A percentile compares a stretch with the other conserved stretches of the same genome.
phyloP scores from a whole-genome alignment of 306 rosid species.

The Boehmeria nivea region DNA sequence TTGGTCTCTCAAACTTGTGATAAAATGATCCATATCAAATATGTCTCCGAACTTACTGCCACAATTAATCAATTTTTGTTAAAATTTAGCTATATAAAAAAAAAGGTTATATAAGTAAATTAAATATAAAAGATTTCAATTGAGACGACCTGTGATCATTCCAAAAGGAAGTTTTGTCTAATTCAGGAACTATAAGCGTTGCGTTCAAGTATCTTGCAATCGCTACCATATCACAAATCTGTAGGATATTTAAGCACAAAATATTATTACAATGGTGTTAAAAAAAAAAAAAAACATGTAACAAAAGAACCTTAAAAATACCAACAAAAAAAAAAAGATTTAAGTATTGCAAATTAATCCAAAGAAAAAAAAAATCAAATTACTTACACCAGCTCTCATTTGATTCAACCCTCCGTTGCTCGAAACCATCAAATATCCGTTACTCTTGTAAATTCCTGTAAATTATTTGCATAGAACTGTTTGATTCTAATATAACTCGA shows the following conservation, averaged over 20 bases:
- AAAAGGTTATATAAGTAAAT: too few relatives aligned
- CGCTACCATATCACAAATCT: constrained; percentile 74
- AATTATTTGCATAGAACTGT: too few relatives aligned
- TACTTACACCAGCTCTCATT: constrained; percentile 66
- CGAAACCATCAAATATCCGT: constrained; percentile 62
- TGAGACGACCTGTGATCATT: constrained; percentile 45
- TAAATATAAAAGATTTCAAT: too few relatives aligned
- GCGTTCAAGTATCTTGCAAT: constrained; percentile 49
- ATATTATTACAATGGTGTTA: too few relatives aligned
- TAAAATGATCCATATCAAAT: constrained; percentile 75
- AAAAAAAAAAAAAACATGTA: too few relatives aligned
- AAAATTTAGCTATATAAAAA: too few relatives aligned
- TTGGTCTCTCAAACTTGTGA: constrained; percentile 58
- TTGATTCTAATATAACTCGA: background rate
- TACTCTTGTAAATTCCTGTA: constrained; percentile 49
- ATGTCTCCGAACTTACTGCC: constrained; percentile 75
- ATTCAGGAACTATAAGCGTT: constrained; percentile 58
- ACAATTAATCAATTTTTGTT: too few relatives aligned
- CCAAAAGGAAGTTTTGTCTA: constrained; percentile 68
- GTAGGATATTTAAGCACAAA: constrained; percentile 2
- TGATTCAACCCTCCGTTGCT: constrained; percentile 73
- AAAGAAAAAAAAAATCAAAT: background rate
- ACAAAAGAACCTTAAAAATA: too few relatives aligned
- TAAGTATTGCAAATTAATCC: too few relatives aligned
- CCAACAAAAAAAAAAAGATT: too few relatives aligned